Evolutionary conservation across 257 asterid species (phyloP).

Genomic region (Nicotiana sylvestris): DNA sequence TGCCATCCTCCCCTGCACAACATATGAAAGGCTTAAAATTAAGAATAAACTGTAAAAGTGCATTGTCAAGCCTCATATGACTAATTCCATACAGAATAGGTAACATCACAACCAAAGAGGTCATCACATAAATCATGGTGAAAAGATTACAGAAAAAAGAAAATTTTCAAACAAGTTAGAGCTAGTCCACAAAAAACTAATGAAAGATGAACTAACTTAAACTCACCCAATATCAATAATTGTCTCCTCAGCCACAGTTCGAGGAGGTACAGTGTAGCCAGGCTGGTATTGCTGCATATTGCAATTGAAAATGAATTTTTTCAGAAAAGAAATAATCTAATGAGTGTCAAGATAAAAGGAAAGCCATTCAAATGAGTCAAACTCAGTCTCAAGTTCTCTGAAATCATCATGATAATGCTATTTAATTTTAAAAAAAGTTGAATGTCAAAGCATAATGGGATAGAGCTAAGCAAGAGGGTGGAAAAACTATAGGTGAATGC

Average conservation of each 20-base stretch:
- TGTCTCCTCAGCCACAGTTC: slow-evolving; percentile 74
- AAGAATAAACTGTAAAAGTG: not conserved
- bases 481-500: not conserved
- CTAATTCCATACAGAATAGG: not conserved
- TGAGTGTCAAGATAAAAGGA: not conserved
- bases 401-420: not conserved
- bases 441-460: not conserved
- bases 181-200: not conserved
- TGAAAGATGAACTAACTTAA: slow-evolving; percentile 8
- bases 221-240: slow-evolving; percentile 85
- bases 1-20: slow-evolving; percentile 92
- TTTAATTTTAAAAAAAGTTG: not conserved
- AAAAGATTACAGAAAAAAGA: not conserved
- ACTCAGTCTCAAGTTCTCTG: not conserved
- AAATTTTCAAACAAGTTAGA: not conserved
- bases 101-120: slow-evolving; percentile 1
- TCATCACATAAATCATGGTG: not conserved
- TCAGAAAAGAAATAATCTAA: not conserved
- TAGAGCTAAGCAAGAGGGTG: not conserved
- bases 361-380: not conserved
- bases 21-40: slow-evolving; percentile 8
- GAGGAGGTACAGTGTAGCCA: slow-evolving; percentile 84
- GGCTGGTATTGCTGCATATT: slow-evolving; percentile 73
- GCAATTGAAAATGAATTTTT: not conserved
- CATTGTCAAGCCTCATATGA: not conserved